These are phyloP conservation scores for Cladosporium sp. DNA, from an alignment of 2,329 filamentous ascomycete species.

Conservation along the genomic window DNA sequence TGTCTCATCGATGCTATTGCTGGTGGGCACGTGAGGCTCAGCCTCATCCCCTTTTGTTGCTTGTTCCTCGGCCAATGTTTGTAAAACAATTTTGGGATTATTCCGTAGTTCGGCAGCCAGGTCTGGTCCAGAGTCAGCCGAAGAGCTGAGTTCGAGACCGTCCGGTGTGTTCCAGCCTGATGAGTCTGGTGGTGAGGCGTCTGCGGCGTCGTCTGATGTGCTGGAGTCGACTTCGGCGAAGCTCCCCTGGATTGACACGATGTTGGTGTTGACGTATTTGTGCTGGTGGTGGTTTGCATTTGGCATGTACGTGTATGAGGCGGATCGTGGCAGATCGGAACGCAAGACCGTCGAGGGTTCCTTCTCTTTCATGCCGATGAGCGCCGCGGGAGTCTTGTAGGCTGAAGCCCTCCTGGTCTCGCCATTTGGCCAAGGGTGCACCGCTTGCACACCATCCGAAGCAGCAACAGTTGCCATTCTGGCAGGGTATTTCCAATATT, in stretches of 20 bases:
- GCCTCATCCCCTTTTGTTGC: slow-evolving; percentile 1
- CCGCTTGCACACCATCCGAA: slow-evolving; percentile 10
- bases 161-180: slow-evolving; percentile 49
- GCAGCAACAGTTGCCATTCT: slow-evolving; percentile 13
- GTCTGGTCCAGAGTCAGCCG: slow-evolving; percentile 33
- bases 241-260: slow-evolving; percentile 49
- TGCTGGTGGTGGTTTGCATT: slow-evolving; percentile 34
- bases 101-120: slow-evolving; percentile 35
- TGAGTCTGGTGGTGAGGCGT: slow-evolving; percentile 38
- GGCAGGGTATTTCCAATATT: not conserved
- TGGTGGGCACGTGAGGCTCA: not conserved
- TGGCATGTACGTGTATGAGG: slow-evolving; percentile 60
- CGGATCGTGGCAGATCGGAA: slow-evolving; percentile 51
- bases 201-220: slow-evolving; percentile 37
- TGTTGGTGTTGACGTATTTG: slow-evolving; percentile 28
- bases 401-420: slow-evolving; percentile 14
- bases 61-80: slow-evolving; percentile 20
- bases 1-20: not conserved
- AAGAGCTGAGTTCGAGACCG: slow-evolving; percentile 29
- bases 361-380: slow-evolving; percentile 19
- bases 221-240: slow-evolving; percentile 51
- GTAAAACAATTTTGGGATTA: slow-evolving; percentile 30
- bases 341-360: slow-evolving; percentile 5
- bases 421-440: slow-evolving; percentile 11
- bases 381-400: slow-evolving; percentile 15